Base-by-base conservation (phyloP, 2,329 filamentous ascomycete genomes). In the Colletotrichum falcatum region DNA sequence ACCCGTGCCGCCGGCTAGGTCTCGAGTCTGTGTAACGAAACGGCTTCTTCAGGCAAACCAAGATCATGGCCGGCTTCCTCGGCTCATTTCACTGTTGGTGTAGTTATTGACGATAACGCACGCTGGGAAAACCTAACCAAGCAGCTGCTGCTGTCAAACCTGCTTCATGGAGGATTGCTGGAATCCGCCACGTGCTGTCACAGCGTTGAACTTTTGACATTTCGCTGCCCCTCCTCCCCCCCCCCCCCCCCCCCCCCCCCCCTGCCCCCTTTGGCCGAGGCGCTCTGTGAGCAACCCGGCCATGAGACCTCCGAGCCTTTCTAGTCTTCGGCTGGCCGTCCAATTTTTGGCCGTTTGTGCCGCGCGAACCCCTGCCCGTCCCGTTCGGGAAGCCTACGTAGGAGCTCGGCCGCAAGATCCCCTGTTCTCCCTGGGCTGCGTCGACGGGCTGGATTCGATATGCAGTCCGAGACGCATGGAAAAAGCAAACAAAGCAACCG, bases 401-500 rank as follows among this genome's bases (percentile, higher is more conserved):
- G n/a, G n/a, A 46, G 23, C 23, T 26, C 12, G 37, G 26, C 26
- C 37, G 37, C 23, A 26, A 20, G 12, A 30, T 18, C 56, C 64
- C 64, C 20, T 67, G 64, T 18, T 23, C 8, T 14, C 26, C 33
- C 58, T 70, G 44, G 58, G 59, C 44, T 23, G 54, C 51, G 53
- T 42, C 67, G 66, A 65, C 58, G 59, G 51, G 42, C 44, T 18
- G 64, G 20, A 18, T 60, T 55, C 30, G 60, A 48, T 44, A 53
- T n/a, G 55, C 46, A 56, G 33, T 16, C 35, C 18, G 44, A 28
- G 46, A n/a, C 26, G 30, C 18, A 58, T 35, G 2, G 18, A 61
- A 70, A 70, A 70, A 65, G 67, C 55, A 70, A 66, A 28, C 44
- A 61, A 61, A 28, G 28, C 44, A 33, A 8, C 33, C 28, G 20